Evolutionary conservation across 306 rosid species (phyloP).

Genomic region (Trifolium pratense): DNA sequence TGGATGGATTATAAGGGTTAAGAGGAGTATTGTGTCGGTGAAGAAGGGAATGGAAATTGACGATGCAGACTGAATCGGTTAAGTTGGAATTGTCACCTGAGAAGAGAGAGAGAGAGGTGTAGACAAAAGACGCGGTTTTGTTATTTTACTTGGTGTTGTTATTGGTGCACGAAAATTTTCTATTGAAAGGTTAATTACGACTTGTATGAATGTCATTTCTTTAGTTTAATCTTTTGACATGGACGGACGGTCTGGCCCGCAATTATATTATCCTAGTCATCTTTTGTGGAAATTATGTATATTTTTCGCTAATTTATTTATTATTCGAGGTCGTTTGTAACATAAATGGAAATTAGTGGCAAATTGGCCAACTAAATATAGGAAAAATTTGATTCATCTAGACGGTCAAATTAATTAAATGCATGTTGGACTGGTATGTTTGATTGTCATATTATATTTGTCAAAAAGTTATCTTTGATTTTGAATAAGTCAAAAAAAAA

Average conservation of each 20-base stretch:
- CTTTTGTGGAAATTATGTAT: neutral
- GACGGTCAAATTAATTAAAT: neutral
- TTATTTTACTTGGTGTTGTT: neutral
- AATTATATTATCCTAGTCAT: too few species aligned
- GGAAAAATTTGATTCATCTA: neutral
- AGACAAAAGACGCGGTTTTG: constrained; percentile 10
- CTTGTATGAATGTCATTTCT: neutral
- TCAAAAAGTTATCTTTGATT: too few species aligned
- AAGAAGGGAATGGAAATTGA: neutral
- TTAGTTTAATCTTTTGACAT: neutral
- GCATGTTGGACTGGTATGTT: neutral
- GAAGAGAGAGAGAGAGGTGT: neutral
- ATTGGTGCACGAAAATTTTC: neutral
- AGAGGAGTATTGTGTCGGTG: neutral
- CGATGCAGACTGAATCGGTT: neutral
- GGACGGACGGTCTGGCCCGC: too few species aligned
- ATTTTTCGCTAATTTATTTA: neutral
- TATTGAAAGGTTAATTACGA: neutral
- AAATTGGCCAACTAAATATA: neutral
- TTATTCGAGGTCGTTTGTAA: neutral
- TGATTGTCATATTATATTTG: too few species aligned
- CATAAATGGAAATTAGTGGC: neutral
- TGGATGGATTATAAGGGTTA: neutral
- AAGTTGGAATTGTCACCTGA: neutral
- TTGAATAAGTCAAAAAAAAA: too few species aligned